phyloP scores from a whole-genome alignment of 768 basidiomycete genomes.

The Pisolithus microcarpus region DNA sequence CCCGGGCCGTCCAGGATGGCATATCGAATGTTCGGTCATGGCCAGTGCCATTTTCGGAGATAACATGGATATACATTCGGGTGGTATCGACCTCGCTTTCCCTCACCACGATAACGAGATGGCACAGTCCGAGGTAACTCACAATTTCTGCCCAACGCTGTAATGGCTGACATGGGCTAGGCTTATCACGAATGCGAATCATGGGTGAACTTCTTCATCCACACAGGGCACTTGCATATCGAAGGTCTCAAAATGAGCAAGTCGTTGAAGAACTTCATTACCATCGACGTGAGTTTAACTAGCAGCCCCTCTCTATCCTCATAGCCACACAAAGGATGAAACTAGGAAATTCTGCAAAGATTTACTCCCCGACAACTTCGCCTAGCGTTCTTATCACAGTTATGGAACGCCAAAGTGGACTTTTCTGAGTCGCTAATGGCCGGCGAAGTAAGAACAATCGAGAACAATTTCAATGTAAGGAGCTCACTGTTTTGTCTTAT shows the following conservation, averaged over 20 bases:
- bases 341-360: slow-evolving; percentile 76
- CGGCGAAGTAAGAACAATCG: slow-evolving; percentile 80
- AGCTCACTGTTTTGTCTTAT: slow-evolving; percentile 2
- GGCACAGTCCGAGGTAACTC: slow-evolving; percentile 84
- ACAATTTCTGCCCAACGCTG: slow-evolving; percentile 3
- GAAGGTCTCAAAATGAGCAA: slow-evolving; percentile 99
- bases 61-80: slow-evolving; percentile 96
- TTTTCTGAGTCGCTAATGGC: slow-evolving; percentile 89
- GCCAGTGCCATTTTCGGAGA: slow-evolving; percentile 84
- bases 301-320: neutral
- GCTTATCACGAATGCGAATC: slow-evolving; percentile 86
- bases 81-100: slow-evolving; percentile 95
- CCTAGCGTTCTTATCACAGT: slow-evolving; percentile 81
- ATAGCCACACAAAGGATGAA: slow-evolving; percentile 1
- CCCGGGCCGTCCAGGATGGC: slow-evolving; percentile 93
- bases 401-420: slow-evolving; percentile 91
- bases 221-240: slow-evolving; percentile 97
- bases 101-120: slow-evolving; percentile 99
- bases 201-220: slow-evolving; percentile 99
- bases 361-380: slow-evolving; percentile 85
- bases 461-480: slow-evolving; percentile 78
- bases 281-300: slow-evolving; percentile 67
- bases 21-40: slow-evolving; percentile 99
- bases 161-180: slow-evolving; percentile 34
- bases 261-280: slow-evolving; percentile 97